Evolutionary conservation across 768 basidiomycete species (phyloP).

Genomic region (Tricholoma matsutake): DNA sequence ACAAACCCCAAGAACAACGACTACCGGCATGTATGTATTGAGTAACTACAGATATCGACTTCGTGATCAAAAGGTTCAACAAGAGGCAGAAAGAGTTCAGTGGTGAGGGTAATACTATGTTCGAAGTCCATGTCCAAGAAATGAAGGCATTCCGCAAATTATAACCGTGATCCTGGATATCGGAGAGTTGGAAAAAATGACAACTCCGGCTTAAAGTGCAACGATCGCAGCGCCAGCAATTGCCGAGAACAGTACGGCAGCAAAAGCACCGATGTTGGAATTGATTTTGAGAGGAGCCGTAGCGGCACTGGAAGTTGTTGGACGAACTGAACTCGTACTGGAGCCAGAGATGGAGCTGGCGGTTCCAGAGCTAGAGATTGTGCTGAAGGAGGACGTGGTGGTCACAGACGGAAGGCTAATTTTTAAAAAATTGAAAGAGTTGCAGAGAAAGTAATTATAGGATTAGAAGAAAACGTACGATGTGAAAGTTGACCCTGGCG

Average conservation of each 20-base stretch:
- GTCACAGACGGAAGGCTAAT: not conserved
- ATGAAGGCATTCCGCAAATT: not conserved
- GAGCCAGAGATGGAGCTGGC: constrained; percentile 9
- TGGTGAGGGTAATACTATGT: not conserved
- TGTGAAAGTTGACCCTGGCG: not conserved
- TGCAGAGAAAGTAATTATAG: too few relatives aligned
- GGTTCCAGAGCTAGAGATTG: constrained; percentile 6
- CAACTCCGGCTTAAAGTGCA: constrained; percentile 34
- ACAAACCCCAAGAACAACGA: too few relatives aligned
- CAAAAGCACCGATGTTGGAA: constrained; percentile 30
- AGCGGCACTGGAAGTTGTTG: constrained; percentile 25
- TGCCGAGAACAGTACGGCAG: constrained; percentile 39
- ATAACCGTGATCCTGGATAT: not conserved
- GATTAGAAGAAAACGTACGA: constrained; percentile 7
- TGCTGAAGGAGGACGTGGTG: constrained; percentile 14
- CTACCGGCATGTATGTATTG: not conserved
- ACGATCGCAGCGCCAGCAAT: constrained; percentile 47
- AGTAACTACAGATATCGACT: not conserved
- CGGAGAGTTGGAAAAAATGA: not conserved
- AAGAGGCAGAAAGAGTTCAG: not conserved
- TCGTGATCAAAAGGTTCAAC: not conserved
- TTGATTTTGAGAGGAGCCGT: constrained; percentile 31
- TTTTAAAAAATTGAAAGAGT: not conserved
- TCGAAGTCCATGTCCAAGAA: not conserved
- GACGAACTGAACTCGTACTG: constrained; percentile 6